Conservation (phyloP, 2,329 filamentous ascomycete genomes). For the Penicillium digitatum region DNA sequence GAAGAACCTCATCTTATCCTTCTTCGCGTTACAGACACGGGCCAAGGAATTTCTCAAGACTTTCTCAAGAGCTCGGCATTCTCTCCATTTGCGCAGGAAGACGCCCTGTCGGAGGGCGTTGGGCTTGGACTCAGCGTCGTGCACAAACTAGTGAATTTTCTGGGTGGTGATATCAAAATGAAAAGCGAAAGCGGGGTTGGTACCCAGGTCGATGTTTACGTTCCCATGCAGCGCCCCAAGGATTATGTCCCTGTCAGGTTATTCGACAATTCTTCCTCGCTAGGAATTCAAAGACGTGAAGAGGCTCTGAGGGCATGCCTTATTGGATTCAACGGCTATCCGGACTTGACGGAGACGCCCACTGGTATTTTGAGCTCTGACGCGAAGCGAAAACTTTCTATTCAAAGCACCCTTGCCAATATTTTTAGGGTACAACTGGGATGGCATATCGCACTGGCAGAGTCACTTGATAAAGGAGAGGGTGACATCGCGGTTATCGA, state of each 20-base stretch:
- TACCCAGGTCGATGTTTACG: slow-evolving; percentile 29
- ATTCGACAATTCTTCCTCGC: background rate
- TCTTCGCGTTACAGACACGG: slow-evolving; percentile 57
- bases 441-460: slow-evolving; percentile 26
- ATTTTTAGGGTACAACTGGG: slow-evolving; percentile 22
- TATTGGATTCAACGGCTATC: slow-evolving; percentile 27
- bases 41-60: slow-evolving; percentile 58
- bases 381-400: slow-evolving; percentile 29
- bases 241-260: too few relatives aligned
- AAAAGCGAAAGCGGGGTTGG: slow-evolving; percentile 38
- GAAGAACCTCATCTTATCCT: slow-evolving; percentile 20
- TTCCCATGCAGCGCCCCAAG: slow-evolving; percentile 20
- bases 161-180: slow-evolving; percentile 56
- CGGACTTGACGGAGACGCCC: slow-evolving; percentile 20
- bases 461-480: slow-evolving; percentile 18
- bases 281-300: background rate
- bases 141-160: slow-evolving; percentile 52
- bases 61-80: slow-evolving; percentile 58
- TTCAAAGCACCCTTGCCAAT: slow-evolving; percentile 26
- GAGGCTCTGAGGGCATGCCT: slow-evolving; percentile 22
- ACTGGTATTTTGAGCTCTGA: slow-evolving; percentile 24
- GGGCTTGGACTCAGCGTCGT: slow-evolving; percentile 64
- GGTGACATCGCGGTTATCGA: slow-evolving; percentile 31
- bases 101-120: slow-evolving; percentile 55
- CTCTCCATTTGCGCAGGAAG: slow-evolving; percentile 61